These are phyloP conservation scores for Geranium rotundifolium DNA, from an alignment of 345 rosid genomes.

Conservation along the genomic window DNA sequence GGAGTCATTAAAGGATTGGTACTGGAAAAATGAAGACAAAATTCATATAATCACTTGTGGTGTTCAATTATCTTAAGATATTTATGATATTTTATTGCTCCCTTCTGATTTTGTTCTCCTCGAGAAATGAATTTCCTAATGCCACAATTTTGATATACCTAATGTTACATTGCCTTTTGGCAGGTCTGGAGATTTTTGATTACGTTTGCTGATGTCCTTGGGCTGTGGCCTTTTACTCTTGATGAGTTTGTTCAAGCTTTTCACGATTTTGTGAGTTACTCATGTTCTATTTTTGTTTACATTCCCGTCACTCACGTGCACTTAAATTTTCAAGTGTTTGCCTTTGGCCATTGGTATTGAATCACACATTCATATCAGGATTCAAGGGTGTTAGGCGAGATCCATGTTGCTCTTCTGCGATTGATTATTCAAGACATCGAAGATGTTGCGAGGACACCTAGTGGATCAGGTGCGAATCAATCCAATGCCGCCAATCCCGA, in stretches of 20 bases:
- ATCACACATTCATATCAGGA: conserved; percentile 41
- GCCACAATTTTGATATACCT: background rate
- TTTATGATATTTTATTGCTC: no score
- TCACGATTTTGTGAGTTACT: conserved; percentile 80
- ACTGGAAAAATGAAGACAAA: no score
- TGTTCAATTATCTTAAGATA: no score
- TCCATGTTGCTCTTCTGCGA: conserved; percentile 77
- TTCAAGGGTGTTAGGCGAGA: conserved; percentile 89
- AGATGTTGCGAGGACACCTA: conserved; percentile 89
- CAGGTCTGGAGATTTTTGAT: conserved; percentile 96
- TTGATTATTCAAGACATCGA: conserved; percentile 77
- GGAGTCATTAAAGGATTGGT: background rate
- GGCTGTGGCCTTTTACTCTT: conserved; percentile 96
- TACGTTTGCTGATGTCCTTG: conserved; percentile 85
- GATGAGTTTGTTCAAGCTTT: conserved; percentile 96
- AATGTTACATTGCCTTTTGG: conserved; percentile 14
- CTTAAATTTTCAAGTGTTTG: conserved; percentile 6
- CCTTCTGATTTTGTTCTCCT: no score
- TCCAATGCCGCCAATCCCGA: conserved; percentile 78
- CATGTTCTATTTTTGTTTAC: conserved; percentile 7
- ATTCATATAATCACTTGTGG: no score
- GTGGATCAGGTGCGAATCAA: conserved; percentile 75
- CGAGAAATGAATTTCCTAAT: no score
- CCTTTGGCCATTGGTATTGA: conserved; percentile 7
- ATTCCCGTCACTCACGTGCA: conserved; percentile 1